phyloP scores from a whole-genome alignment of 2,329 filamentous ascomycete species.

The Neophaeococcomyces mojaviensis region DNA sequence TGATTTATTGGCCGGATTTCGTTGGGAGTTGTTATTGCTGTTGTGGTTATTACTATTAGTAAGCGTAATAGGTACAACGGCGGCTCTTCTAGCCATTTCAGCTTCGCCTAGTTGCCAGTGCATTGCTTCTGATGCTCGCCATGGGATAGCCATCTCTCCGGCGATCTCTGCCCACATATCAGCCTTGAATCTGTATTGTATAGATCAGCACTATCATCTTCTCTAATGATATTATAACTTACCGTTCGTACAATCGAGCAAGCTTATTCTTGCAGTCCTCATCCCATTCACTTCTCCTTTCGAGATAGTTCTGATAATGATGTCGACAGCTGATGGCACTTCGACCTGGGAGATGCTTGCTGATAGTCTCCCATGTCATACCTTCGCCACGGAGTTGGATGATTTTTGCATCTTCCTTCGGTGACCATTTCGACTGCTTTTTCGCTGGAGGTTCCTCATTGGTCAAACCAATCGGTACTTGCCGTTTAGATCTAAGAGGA shows the following conservation, averaged over 20 bases:
- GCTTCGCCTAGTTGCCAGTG: conserved; percentile 92
- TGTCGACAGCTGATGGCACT: conserved; percentile 91
- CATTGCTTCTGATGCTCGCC: conserved; percentile 94
- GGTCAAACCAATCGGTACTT: too few species aligned
- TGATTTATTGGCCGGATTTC: conserved; percentile 19
- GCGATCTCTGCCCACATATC: conserved; percentile 98
- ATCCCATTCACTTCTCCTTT: conserved; percentile 88
- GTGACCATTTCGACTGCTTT: conserved; percentile 95
- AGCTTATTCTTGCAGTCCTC: conserved; percentile 97
- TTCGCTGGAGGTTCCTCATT: conserved; percentile 70
- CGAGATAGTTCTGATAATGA: conserved; percentile 95
- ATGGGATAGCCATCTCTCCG: conserved; percentile 89
- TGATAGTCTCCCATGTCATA: conserved; percentile 99
- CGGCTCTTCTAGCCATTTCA: conserved; percentile 89
- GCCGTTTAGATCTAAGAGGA: too few species aligned
- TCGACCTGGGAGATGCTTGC: conserved; percentile 77
- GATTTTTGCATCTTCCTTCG: conserved; percentile 86
- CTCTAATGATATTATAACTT: conserved; percentile 29
- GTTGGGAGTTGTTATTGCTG: not conserved
- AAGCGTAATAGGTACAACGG: conserved; percentile 75
- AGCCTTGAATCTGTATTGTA: conserved; percentile 70
- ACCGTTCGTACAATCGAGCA: conserved; percentile 91
- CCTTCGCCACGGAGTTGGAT: conserved; percentile 82
- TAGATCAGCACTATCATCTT: not conserved
- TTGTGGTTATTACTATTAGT: conserved; percentile 35